A percentile compares a stretch with the other conserved stretches of the same genome.
Evolutionary conservation across 257 asterid species (phyloP).

Genomic region (Przewalskia tangutica): DNA sequence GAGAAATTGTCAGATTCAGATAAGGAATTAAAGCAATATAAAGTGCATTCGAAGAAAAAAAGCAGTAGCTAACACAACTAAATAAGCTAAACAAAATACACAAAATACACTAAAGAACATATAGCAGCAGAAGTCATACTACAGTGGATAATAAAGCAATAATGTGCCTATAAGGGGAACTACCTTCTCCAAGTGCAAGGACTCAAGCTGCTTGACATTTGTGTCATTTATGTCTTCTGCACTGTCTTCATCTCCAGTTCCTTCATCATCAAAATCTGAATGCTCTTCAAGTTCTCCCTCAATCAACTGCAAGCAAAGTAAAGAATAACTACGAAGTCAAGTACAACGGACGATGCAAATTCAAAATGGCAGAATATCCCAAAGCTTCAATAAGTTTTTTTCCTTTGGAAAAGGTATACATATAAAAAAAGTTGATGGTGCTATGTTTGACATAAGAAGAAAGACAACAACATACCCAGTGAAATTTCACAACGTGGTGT

Average conservation of each 20-base stretch:
- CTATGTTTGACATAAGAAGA: neutral
- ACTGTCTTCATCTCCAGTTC: conserved; percentile 27
- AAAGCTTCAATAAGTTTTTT: neutral
- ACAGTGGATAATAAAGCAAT: no score
- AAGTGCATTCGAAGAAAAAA: no score
- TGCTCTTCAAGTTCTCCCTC: conserved; percentile 39
- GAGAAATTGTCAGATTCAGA: no score
- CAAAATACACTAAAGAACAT: no score
- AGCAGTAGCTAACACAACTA: no score
- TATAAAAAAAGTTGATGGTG: neutral
- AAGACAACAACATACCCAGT: no score
- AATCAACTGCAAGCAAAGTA: conserved; percentile 37
- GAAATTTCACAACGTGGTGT: no score
- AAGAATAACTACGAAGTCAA: neutral
- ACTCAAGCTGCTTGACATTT: conserved; percentile 22
- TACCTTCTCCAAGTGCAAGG: conserved; percentile 53
- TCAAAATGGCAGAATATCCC: neutral
- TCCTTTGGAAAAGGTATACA: neutral
- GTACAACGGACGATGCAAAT: neutral
- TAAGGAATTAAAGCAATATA: no score
- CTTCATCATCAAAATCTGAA: conserved; percentile 48
- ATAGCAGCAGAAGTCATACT: no score
- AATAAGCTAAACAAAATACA: no score
- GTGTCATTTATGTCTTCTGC: conserved; percentile 20
- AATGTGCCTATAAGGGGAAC: no score